phyloP scores from a whole-genome alignment of 176 grass and related monocot species.

The Musa beccarii region DNA sequence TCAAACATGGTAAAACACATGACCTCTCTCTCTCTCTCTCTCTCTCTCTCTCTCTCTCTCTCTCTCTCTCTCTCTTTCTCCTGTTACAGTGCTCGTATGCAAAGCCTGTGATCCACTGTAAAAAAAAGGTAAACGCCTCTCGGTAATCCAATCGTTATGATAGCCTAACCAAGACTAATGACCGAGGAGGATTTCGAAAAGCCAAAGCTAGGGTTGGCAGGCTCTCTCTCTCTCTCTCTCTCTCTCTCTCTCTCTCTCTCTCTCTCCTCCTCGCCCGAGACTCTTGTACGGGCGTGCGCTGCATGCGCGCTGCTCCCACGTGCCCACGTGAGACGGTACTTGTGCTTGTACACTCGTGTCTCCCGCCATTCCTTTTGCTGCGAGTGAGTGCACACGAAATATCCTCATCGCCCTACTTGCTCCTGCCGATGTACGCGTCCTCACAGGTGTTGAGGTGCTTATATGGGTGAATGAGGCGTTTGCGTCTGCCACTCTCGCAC shows the following conservation, averaged over 20 bases:
- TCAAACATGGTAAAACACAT: constrained; percentile 25
- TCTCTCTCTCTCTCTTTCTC: neutral
- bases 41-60: too few species aligned
- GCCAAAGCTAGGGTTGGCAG: neutral
- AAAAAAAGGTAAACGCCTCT: constrained; percentile 25
- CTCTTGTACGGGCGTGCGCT: neutral
- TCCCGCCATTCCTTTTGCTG: neutral
- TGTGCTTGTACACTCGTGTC: constrained; percentile 1
- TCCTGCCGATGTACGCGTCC: too few species aligned
- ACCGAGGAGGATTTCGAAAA: neutral
- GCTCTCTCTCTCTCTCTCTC: neutral
- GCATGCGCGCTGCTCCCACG: constrained; percentile 21
- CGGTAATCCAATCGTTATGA: constrained; percentile 29
- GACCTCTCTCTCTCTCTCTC: constrained; percentile 10
- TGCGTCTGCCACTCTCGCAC: neutral
- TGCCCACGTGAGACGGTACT: constrained; percentile 16
- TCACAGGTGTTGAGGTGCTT: too few species aligned
- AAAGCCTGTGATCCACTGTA: constrained; percentile 19
- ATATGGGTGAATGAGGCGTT: too few species aligned
- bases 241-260: too few species aligned
- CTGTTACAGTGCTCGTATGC: neutral
- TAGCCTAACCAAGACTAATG: neutral
- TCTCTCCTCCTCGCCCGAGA: neutral
- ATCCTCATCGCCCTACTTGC: too few species aligned
- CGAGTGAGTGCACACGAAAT: neutral